Conservation (phyloP, 1,139 yeast species). For the Suhomyces yuchorum region DNA sequence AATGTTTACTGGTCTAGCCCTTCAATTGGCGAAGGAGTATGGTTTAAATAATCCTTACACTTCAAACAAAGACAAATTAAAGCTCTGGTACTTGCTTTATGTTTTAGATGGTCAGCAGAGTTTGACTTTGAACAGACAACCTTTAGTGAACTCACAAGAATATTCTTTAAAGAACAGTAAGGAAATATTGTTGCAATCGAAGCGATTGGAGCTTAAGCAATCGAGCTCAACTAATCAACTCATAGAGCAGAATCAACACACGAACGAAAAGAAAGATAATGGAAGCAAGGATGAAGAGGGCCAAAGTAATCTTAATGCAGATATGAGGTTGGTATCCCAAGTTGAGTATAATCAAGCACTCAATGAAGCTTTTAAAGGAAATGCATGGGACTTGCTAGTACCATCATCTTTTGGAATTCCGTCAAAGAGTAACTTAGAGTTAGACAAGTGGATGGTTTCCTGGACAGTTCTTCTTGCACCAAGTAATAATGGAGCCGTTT, state of each 20-base stretch:
- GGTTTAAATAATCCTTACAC: conserved; percentile 46
- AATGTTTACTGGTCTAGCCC: conserved; percentile 66
- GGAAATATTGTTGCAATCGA: conserved; percentile 28
- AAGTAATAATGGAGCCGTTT: conserved; percentile 57
- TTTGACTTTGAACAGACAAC: conserved; percentile 59
- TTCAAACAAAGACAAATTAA: conserved; percentile 47
- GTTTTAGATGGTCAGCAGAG: conserved; percentile 73
- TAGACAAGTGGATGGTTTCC: conserved; percentile 80
- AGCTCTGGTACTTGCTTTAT: conserved; percentile 69
- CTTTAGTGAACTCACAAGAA: conserved; percentile 53
- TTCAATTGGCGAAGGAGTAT: conserved; percentile 61
- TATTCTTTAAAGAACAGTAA: conserved; percentile 45
- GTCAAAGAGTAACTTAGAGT: conserved; percentile 63
- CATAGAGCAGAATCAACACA: neutral
- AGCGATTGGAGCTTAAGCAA: conserved; percentile 7
- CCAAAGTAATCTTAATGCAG: conserved; percentile 29
- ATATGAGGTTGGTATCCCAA: conserved; percentile 67
- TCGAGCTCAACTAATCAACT: neutral
- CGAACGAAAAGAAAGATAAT: neutral
- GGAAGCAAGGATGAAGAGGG: conserved; percentile 10
- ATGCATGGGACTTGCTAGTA: conserved; percentile 62
- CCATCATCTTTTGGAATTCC: conserved; percentile 70
- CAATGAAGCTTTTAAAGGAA: conserved; percentile 57
- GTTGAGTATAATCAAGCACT: conserved; percentile 73
- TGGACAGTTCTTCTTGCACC: conserved; percentile 75